phyloP scores from a whole-genome alignment of 768 basidiomycete species.

The Tylopilus intermedius region DNA sequence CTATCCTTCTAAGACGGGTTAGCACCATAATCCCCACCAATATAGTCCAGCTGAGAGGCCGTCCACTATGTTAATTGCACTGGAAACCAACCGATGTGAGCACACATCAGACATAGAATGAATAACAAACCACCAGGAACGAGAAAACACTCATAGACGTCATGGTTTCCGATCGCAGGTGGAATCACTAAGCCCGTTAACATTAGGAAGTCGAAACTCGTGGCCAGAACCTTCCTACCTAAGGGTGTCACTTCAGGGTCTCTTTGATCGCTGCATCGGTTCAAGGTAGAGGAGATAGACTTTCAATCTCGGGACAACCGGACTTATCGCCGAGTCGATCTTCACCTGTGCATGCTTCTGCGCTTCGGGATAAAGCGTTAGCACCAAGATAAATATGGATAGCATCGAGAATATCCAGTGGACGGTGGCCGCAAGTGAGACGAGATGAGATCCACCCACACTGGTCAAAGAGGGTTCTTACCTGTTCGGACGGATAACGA shows the following conservation, averaged over 20 bases:
- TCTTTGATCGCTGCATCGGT: constrained; percentile 11
- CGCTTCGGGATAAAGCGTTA: constrained; percentile 14
- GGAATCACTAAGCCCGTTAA: constrained; percentile 15
- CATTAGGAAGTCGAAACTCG: not conserved
- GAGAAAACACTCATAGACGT: constrained; percentile 24
- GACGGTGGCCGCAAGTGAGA: not conserved
- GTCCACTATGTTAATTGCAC: constrained; percentile 2
- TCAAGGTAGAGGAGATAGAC: constrained; percentile 9
- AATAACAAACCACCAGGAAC: constrained; percentile 37
- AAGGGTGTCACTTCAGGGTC: constrained; percentile 11
- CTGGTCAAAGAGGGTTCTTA: constrained; percentile 4
- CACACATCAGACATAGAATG: not conserved
- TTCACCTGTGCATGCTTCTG: constrained; percentile 16
- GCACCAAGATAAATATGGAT: constrained; percentile 8
- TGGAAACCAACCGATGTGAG: not conserved
- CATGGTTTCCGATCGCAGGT: constrained; percentile 31
- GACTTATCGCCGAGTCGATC: constrained; percentile 9
- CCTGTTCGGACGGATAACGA: no score
- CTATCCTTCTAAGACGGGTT: no score
- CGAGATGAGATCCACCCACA: no score
- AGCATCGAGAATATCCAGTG: constrained; percentile 5
- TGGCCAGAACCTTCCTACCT: not conserved
- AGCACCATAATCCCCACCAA: no score
- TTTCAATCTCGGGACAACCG: constrained; percentile 9
- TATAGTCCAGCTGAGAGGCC: not conserved